Percentiles rank a stretch among this genome's conserved stretches.
Conservation (phyloP, 2,329 filamentous ascomycete species). For the Davidsoniella eucalypti region DNA sequence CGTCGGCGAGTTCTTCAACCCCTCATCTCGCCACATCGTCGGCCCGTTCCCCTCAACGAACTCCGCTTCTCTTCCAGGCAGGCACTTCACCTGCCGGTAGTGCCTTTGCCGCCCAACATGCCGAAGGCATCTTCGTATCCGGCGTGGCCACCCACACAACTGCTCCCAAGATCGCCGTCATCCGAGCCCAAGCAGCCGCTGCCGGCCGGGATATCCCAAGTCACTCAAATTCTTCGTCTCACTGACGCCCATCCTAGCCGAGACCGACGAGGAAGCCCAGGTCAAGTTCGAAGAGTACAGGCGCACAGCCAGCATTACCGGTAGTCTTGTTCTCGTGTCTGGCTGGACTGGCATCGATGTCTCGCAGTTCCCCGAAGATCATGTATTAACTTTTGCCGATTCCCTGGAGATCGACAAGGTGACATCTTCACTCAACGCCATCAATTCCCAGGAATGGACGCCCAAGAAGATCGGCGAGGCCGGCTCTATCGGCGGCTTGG, state of each 20-base stretch:
- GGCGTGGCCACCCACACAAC: constrained; percentile 33
- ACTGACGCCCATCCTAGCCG: constrained; percentile 31
- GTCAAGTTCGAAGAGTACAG: constrained; percentile 33
- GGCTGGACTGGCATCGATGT: constrained; percentile 46
- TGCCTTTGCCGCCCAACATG: constrained; percentile 38
- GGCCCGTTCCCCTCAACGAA: constrained; percentile 41
- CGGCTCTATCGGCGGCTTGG: constrained; percentile 25
- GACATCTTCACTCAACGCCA: constrained; percentile 29
- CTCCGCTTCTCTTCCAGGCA: constrained; percentile 41
- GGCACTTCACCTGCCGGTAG: constrained; percentile 42
- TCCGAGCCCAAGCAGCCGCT: constrained; percentile 32
- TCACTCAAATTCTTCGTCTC: constrained; percentile 40
- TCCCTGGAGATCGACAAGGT: constrained; percentile 36
- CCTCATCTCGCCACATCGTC: constrained; percentile 29
- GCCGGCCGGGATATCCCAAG: constrained; percentile 38
- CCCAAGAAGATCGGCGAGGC: constrained; percentile 26
- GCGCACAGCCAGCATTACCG: constrained; percentile 35
- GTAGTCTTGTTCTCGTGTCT: constrained; percentile 37
- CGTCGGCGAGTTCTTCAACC: constrained; percentile 36
- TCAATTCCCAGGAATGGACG: constrained; percentile 28
- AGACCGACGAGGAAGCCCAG: constrained; percentile 35
- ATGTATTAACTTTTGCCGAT: constrained; percentile 38
- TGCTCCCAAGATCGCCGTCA: constrained; percentile 33
- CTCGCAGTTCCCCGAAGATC: constrained; percentile 37
- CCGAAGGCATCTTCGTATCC: constrained; percentile 44